Evolutionary conservation across 257 asterid genomes (phyloP), one percentile per base, ranked within the genome.

Genomic region (Jacaranda mimosifolia): DNA sequence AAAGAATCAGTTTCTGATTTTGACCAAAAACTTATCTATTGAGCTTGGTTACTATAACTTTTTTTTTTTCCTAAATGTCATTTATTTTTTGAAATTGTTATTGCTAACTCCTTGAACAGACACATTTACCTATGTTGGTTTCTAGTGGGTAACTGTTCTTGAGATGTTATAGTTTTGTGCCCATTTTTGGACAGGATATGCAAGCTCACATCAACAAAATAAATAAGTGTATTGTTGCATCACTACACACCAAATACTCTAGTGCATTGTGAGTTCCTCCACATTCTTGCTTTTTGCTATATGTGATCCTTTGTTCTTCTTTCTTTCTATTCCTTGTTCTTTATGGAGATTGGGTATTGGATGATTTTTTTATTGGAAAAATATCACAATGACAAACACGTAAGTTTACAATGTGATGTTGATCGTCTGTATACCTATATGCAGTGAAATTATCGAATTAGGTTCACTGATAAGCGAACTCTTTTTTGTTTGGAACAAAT

Each of bases 201-300:
- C 94, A 91, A 82, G 98, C 98, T 75, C 97, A 91, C 79, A 93
- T 93, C 89, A 93, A 90, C 86, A 85, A 88, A 88, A 93, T 93
- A 81, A 89, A 90, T 87, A 93, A 91, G 92, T 93, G 94, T 21
- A 91, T 91, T 43, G 97, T 90, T 75, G 94, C 95, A 32, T 96
- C 98, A 35, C 85, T 91, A 57, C 98, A 97, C 58, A 81, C 94
- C 59, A 87, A 85, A 79, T 93, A 93, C 81, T 93, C 98, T 75
- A 94, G 96, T 75, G 86, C 92, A 87, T 86, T 86, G 98, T 93
- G 82, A 88, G 96, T 85, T 65, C 76, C 60, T 56, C 72, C 60
- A 56, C 40, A 26, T 62, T 45, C 74, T 65, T 76, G 19, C 38
- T 69, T 69, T 55, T 59, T 73, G 49, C 72, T 36, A 35, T 32